These are phyloP conservation scores for Panicum hallii DNA, from an alignment of 202 grass and related monocot species.

Conservation along the genomic window DNA sequence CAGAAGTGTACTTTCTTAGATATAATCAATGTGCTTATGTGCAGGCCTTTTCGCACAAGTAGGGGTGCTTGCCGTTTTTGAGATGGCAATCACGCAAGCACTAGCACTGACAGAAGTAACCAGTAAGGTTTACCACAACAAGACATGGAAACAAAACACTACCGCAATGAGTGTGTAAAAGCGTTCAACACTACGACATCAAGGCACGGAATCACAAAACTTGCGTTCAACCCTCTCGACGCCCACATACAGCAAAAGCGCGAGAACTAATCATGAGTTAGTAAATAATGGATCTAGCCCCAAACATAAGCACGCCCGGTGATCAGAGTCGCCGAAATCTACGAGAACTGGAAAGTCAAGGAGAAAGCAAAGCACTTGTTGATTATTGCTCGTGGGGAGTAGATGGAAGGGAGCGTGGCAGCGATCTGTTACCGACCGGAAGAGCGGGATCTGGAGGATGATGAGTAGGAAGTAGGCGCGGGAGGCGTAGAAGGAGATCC, in stretches of 20 bases:
- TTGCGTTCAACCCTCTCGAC: background rate
- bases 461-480: slow-evolving; percentile 81
- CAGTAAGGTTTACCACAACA: slow-evolving; percentile 22
- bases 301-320: background rate
- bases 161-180: background rate
- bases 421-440: slow-evolving; percentile 58
- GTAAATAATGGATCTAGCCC: slow-evolving; percentile 31
- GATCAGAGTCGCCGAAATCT: background rate
- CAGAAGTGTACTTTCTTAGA: background rate
- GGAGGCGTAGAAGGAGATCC: slow-evolving; percentile 67
- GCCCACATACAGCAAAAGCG: background rate
- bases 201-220: slow-evolving; percentile 2
- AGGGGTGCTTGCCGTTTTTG: background rate
- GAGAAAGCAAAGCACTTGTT: background rate
- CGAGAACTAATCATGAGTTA: background rate
- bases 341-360: background rate
- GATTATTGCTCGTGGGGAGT: background rate
- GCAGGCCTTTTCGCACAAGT: no score
- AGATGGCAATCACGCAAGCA: background rate
- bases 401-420: background rate
- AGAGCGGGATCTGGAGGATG: slow-evolving; percentile 93
- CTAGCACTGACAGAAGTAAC: background rate
- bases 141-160: background rate
- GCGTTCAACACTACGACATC: background rate
- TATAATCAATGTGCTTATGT: background rate